Evolutionary conservation across 2,329 filamentous ascomycete genomes (phyloP), one percentile per base, ranked within the genome.

Genomic region (Chaetothyriales sp.): DNA sequence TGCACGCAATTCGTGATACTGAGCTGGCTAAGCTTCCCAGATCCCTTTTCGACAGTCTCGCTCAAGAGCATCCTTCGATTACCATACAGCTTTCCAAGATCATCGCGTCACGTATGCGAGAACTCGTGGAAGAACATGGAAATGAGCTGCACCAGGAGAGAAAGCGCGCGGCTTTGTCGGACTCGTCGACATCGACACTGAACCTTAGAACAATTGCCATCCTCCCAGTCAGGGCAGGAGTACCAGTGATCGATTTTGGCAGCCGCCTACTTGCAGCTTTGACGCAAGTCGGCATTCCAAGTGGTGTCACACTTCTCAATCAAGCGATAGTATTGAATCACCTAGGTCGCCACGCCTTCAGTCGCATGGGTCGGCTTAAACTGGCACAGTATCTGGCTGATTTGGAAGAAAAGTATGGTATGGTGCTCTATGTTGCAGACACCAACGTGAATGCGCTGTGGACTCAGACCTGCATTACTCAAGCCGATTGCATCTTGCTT

Each of bases 61-160:
- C 92, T 0, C 85, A 95, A 64, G 92, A 98, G 64, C 92, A 98
- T 63, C 92, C 92, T 4, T 94, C 89, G 44, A 98, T 98, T 63
- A 97, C 92, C 0, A 97, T 98, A 67, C 95, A 97, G 68, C 94
- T 98, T 25, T 97, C 92, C 1, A 98, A 97, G 67, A 92, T 98
- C 60, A 95, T 98, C 62, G 92, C 92, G 0, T 89, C 89, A 37
- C 82, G 92, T 2, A 97, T 98, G 92, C 78, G 90, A 55, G 80
- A 86, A 44, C 70, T 95, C 43, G 80, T 97, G 18, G 88, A 97
- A 60, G 84, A 89, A 61, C 86, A 88, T 1, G 70, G 86, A 15
- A 77, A 80, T 37, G 77, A 83, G 43, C 75, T 81, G 50, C 75
- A 77, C 7, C 80, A 80, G 54, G 85, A 90, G 49, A 70, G 71